A percentile compares a stretch with the other conserved stretches of the same genome.
Evolutionary conservation across 2,329 filamentous ascomycete genomes (phyloP).

Genomic region (Ceratocystis cubensis): DNA sequence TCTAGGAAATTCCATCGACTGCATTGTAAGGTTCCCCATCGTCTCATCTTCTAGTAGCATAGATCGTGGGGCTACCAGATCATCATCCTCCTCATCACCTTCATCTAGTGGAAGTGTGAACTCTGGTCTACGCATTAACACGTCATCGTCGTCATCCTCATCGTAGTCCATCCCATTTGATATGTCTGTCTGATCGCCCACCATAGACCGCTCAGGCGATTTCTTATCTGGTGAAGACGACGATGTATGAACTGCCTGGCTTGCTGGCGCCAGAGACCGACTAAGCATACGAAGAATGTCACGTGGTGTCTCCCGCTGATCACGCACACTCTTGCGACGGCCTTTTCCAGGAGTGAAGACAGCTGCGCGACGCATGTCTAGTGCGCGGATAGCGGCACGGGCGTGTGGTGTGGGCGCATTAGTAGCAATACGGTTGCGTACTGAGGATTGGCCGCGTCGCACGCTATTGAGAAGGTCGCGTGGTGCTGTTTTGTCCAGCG

Average conservation of each 20-base stretch:
- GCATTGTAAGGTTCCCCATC: constrained; percentile 41
- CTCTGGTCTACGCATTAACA: constrained; percentile 39
- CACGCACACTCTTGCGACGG: constrained; percentile 44
- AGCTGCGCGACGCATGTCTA: constrained; percentile 46
- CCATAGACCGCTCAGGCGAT: constrained; percentile 22
- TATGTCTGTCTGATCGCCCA: constrained; percentile 22
- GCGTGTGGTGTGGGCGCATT: constrained; percentile 47
- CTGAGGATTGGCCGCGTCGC: constrained; percentile 31
- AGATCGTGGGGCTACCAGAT: constrained; percentile 41
- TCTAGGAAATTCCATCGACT: constrained; percentile 48
- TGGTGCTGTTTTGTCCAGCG: constrained; percentile 30
- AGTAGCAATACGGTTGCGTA: constrained; percentile 8
- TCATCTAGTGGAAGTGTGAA: constrained; percentile 43
- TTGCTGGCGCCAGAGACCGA: constrained; percentile 39
- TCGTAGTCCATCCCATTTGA: constrained; percentile 24
- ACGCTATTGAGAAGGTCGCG: constrained; percentile 32
- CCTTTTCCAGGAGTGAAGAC: constrained; percentile 48
- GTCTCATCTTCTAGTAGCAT: constrained; percentile 44
- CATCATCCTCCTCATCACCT: constrained; percentile 37
- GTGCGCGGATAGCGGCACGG: constrained; percentile 45
- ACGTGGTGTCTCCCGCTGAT: constrained; percentile 44
- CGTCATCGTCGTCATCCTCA: constrained; percentile 39
- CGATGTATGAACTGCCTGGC: constrained; percentile 35
- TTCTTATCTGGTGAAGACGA: constrained; percentile 31
- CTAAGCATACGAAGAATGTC: constrained; percentile 43